Percentiles rank a stretch among this genome's conserved stretches.
These are phyloP conservation scores for Saururus chinensis DNA, from an alignment of 164 flowering plant genomes.

Conservation along the genomic window DNA sequence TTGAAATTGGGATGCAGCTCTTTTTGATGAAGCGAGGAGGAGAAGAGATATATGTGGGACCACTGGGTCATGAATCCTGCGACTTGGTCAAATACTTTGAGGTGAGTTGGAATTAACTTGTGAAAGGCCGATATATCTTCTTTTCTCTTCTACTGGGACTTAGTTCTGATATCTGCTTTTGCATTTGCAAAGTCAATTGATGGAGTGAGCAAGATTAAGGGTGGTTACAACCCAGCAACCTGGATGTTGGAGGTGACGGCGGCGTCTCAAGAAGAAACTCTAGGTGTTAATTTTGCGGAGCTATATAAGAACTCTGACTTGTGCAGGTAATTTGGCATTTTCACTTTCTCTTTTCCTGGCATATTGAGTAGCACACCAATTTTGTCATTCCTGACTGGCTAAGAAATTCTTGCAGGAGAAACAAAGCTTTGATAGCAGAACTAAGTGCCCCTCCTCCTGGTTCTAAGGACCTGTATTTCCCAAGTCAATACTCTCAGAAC, in stretches of 20 bases:
- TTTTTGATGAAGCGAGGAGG: conserved; percentile 38
- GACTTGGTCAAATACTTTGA: conserved; percentile 32
- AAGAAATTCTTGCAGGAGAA: conserved; percentile 29
- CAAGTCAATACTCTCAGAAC: conserved; percentile 33
- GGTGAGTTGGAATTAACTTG: conserved; percentile 11
- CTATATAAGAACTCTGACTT: conserved; percentile 28
- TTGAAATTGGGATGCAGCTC: conserved; percentile 12
- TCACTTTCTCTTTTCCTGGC: background rate
- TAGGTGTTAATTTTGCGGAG: conserved; percentile 22
- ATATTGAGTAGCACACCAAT: background rate
- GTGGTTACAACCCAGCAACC: conserved; percentile 38
- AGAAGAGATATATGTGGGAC: conserved; percentile 37
- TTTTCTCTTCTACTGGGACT: background rate
- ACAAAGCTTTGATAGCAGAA: conserved; percentile 35
- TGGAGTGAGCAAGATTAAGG: conserved; percentile 29
- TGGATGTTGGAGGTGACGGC: conserved; percentile 41
- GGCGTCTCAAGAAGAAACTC: conserved; percentile 21
- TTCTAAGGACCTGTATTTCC: conserved; percentile 35
- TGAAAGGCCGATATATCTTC: background rate
- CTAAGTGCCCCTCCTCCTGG: conserved; percentile 30
- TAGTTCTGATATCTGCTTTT: background rate
- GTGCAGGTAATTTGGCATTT: conserved; percentile 10
- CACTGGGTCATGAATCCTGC: conserved; percentile 27
- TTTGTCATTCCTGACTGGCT: background rate
- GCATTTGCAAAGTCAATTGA: conserved; percentile 15